These are phyloP conservation scores for Xylariomycetidae sp. DNA, from an alignment of 2,329 filamentous ascomycete genomes.

Conservation along the genomic window DNA sequence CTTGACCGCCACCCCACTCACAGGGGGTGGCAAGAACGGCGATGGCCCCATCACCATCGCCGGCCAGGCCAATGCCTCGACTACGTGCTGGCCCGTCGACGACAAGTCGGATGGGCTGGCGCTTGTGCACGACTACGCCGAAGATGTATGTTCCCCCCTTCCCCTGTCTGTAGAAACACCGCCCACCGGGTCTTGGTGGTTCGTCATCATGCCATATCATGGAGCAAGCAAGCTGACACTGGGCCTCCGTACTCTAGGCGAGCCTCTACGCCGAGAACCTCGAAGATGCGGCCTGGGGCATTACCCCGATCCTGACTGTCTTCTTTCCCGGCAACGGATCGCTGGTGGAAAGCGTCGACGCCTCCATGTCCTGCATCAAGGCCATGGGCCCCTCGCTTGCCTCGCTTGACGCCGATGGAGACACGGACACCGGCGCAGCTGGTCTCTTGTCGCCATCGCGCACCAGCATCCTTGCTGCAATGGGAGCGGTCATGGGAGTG, in stretches of 20 bases:
- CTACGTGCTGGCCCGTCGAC: constrained; percentile 18
- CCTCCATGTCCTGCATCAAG: constrained; percentile 17
- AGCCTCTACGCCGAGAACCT: constrained; percentile 1
- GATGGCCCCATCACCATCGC: constrained; percentile 8
- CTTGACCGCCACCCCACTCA: constrained; percentile 8
- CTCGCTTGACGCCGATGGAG: constrained; percentile 9
- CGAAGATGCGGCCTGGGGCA: constrained; percentile 8
- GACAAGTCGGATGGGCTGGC: constrained; percentile 16
- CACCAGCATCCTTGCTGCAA: no score
- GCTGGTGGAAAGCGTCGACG: constrained; percentile 8
- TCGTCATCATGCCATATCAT: no score
- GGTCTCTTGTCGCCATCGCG: neutral
- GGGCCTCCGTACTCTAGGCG: constrained; percentile 5
- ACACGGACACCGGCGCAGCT: neutral
- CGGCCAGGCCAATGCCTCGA: constrained; percentile 12
- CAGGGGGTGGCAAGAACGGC: constrained; percentile 13
- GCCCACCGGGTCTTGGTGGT: no score
- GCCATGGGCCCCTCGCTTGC: constrained; percentile 14
- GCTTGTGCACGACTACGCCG: constrained; percentile 10
- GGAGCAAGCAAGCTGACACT: no score
- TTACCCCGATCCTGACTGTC: constrained; percentile 19
- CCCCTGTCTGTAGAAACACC: neutral
- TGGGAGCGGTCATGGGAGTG: no score
- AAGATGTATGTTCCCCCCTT: neutral
- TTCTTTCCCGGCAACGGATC: constrained; percentile 14